These are phyloP conservation scores for Aspergillus fructus DNA, from an alignment of 2,329 filamentous ascomycete genomes.

Conservation along the genomic window DNA sequence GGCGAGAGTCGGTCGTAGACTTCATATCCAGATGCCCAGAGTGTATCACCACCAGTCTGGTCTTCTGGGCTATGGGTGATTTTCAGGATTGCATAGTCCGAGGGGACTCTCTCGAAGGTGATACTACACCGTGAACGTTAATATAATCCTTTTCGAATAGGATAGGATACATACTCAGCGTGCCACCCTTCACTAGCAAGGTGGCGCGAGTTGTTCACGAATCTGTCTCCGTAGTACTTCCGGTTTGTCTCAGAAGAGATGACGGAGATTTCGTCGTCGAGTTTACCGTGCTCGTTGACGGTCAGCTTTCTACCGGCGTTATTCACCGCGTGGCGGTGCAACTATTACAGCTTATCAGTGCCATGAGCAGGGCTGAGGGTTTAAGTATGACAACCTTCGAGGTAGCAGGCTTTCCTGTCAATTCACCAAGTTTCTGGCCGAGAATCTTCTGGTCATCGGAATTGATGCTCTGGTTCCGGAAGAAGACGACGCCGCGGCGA, in stretches of 20 bases:
- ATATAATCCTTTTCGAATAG: not conserved
- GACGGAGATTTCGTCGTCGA: constrained; percentile 7
- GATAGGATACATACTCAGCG: not conserved
- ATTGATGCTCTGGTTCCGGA: constrained; percentile 59
- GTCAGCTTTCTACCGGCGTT: not conserved
- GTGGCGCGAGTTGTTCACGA: not conserved
- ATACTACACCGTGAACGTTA: not conserved
- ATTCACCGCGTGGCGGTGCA: not conserved
- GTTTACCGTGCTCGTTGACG: constrained; percentile 1
- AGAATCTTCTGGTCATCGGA: constrained; percentile 67
- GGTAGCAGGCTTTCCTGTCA: constrained; percentile 58
- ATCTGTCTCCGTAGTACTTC: constrained; percentile 2
- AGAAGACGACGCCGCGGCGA: constrained; percentile 67
- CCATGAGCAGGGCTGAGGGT: too few species aligned
- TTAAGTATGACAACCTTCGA: constrained; percentile 36
- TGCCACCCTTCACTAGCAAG: constrained; percentile 11
- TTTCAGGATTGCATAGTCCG: constrained; percentile 8
- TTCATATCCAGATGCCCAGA: constrained; percentile 13
- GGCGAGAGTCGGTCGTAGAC: constrained; percentile 10
- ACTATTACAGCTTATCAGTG: too few species aligned
- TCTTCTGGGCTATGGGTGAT: constrained; percentile 4
- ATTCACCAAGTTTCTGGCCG: constrained; percentile 58
- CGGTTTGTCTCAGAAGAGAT: constrained; percentile 7
- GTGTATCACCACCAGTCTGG: constrained; percentile 6
- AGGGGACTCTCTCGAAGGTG: constrained; percentile 10